Base-by-base conservation (phyloP, 1,139 yeast genomes). In the Nakaseomyces delphensis region DNA sequence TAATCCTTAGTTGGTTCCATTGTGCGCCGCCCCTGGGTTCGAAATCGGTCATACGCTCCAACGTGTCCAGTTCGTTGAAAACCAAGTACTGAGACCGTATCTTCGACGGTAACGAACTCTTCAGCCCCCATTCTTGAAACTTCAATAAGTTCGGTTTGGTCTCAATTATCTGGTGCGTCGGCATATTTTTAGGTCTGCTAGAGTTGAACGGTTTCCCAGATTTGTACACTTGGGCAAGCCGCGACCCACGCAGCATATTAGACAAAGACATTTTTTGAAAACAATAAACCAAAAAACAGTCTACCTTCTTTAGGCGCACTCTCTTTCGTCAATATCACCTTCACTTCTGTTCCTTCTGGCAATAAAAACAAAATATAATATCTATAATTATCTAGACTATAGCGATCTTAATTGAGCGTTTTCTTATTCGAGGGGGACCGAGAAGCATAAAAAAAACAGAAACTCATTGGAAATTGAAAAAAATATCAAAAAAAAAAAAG, bases 71-170 rank as follows among this genome's bases (percentile, higher is more conserved):
- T 36, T 73, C 72, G 41, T 73, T 68, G 39, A 72, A 66, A 10
- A 74, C 69, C 44, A 78, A 59, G 51, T 69, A 71, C 43, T 72
- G 66, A 1, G 77, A 62, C 47, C 67, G 66, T 40, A 70, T 59
- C 46, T 70, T 71, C 11, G 64, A 59, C 3, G 85, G 84, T 30
- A 79, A 62, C 40, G 77, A 67, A 48, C 74, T 64, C 55, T 79
- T 79, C 44, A 79, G 60, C 50, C 86, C 86, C 74, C 77, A 79
- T 60, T 79, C 80, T 46, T 74, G 73, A 51, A 79, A 70, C 43
- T 70, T 61, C 39, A 70, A 62, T 1, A 81, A 69, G 2, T 79
- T 68, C 10, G 77, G 70, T 33, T 78, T 72, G 1, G 83, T 71
- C 50, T 73, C 76, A 18, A 79, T 66, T 18, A 76, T 68, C 59